Conservation (phyloP, 225 moss, liverwort and hornwort genomes). For the Climacium dendroides region DNA sequence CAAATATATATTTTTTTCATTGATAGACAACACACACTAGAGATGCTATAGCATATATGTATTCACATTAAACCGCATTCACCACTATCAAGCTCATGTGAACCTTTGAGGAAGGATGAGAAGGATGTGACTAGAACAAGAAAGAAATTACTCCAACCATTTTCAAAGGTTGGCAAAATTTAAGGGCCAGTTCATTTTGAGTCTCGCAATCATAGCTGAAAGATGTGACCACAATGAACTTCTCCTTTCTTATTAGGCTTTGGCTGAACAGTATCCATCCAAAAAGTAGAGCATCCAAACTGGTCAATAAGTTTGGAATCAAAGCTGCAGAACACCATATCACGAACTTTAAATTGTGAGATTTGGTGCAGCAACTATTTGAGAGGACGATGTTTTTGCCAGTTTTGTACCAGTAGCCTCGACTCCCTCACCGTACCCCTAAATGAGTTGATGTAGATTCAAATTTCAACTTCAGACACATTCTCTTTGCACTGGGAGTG, state of each 20-base stretch:
- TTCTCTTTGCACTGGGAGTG: not conserved
- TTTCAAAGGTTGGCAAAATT: not conserved
- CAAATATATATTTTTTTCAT: not conserved
- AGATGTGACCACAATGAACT: not conserved
- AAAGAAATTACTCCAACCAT: not conserved
- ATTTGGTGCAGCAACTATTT: not conserved
- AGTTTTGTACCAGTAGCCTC: not conserved
- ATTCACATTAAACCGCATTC: too few relatives aligned
- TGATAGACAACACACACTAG: not conserved
- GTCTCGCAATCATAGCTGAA: not conserved
- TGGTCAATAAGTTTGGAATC: not conserved
- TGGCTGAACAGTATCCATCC: not conserved
- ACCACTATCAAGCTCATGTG: not conserved
- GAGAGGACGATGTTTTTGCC: not conserved
- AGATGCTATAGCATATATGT: too few relatives aligned
- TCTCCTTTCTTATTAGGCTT: not conserved
- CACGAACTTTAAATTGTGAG: not conserved
- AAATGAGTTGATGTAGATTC: not conserved
- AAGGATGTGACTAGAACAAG: not conserved
- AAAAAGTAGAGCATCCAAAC: not conserved
- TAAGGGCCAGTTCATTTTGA: not conserved
- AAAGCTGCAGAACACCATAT: not conserved
- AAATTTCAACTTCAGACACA: not conserved
- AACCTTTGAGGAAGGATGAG: not conserved
- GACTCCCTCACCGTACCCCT: not conserved